These are phyloP conservation scores for Coemansia aciculifera DNA, from an alignment of 192 early-diverging fungal species.

Conservation along the genomic window DNA sequence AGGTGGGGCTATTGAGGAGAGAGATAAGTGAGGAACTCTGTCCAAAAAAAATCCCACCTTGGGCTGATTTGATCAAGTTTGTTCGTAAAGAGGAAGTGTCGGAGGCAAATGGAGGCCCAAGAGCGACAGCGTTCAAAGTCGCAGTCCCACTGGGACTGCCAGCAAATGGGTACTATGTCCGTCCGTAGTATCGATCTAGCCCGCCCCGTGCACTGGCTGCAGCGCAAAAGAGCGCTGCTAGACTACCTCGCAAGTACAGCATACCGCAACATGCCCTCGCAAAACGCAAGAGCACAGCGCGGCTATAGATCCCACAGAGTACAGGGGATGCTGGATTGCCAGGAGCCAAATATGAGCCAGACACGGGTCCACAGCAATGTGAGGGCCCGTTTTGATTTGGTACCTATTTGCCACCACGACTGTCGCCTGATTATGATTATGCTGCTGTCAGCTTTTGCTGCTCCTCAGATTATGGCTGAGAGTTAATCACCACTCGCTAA, in stretches of 20 bases:
- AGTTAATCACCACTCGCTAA: neutral
- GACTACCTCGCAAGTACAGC: constrained; percentile 13
- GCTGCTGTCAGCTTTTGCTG: neutral
- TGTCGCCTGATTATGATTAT: neutral
- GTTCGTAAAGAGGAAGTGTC: constrained; percentile 2
- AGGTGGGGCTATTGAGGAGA: too few relatives aligned
- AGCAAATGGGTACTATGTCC: constrained; percentile 48
- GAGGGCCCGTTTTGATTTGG: neutral
- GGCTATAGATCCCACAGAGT: constrained; percentile 18
- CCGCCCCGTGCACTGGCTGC: constrained; percentile 7
- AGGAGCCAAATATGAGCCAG: constrained; percentile 2
- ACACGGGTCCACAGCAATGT: neutral
- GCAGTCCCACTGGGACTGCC: constrained; percentile 9
- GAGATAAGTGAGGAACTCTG: neutral
- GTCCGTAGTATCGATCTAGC: constrained; percentile 26
- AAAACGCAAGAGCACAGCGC: constrained; percentile 20
- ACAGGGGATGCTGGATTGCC: constrained; percentile 19
- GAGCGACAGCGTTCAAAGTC: constrained; percentile 22
- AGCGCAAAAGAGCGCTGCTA: neutral
- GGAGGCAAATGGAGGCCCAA: constrained; percentile 52
- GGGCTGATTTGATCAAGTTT: neutral
- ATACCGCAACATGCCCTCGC: constrained; percentile 11
- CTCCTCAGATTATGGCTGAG: neutral
- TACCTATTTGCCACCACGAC: neutral
- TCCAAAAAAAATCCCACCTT: neutral